Conservation (phyloP, 805 yeast species). For the Blastobotrys attinorum region DNA sequence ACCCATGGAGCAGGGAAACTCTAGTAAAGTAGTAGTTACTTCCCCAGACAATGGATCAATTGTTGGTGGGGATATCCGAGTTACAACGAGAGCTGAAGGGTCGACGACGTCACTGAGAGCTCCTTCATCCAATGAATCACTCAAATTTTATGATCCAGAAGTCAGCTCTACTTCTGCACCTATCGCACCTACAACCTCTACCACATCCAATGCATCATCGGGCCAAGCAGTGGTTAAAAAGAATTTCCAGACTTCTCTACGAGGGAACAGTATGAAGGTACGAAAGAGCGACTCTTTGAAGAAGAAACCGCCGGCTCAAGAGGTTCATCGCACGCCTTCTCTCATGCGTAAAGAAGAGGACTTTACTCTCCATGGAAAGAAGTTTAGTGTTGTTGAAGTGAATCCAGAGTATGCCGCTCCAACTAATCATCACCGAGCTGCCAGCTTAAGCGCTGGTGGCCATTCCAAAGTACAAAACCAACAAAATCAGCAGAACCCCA, state of each 20-base stretch:
- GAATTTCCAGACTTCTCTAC: constrained; percentile 10
- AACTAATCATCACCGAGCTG: constrained; percentile 14
- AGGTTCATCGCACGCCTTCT: constrained; percentile 17
- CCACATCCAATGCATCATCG: too few relatives aligned
- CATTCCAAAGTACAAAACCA: neutral
- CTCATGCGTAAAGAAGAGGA: constrained; percentile 19
- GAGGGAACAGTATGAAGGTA: constrained; percentile 4
- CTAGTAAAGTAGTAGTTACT: neutral
- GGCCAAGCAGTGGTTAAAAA: constrained; percentile 6
- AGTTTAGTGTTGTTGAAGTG: constrained; percentile 26
- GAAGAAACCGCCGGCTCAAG: constrained; percentile 1
- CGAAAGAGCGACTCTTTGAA: constrained; percentile 1
- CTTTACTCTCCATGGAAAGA: constrained; percentile 25
- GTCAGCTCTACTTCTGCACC: neutral
- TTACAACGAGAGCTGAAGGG: neutral
- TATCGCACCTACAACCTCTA: neutral
- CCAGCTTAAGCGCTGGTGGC: too few relatives aligned
- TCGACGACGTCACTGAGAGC: neutral
- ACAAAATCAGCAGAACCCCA: neutral
- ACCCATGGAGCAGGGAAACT: neutral
- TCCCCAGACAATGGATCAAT: neutral
- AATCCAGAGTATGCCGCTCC: constrained; percentile 25
- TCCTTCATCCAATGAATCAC: neutral
- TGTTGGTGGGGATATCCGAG: neutral
- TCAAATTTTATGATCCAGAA: neutral